Evolutionary conservation across 805 yeast species (phyloP).

Genomic region (Wickerhamomyces strasburgensis): DNA sequence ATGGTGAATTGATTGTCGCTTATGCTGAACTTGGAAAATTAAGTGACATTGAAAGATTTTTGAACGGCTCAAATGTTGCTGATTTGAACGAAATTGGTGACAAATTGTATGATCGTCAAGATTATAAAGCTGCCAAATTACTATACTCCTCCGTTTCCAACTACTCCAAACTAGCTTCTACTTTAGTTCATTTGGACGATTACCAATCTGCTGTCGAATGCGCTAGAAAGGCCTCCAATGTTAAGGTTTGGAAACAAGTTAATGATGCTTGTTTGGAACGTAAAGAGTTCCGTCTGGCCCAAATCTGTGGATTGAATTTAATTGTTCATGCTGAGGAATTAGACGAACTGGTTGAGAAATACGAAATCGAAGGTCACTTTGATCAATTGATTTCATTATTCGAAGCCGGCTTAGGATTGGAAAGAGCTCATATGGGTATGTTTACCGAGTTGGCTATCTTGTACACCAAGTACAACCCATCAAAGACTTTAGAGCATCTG

Average conservation of each 20-base stretch:
- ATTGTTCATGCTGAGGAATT: constrained; percentile 97
- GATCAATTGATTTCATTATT: constrained; percentile 86
- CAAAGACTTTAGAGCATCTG: constrained; percentile 91
- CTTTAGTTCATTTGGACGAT: constrained; percentile 85
- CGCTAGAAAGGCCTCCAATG: constrained; percentile 95
- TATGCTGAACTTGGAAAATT: constrained; percentile 76
- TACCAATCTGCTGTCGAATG: constrained; percentile 97
- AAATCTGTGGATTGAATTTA: constrained; percentile 95
- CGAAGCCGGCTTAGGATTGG: constrained; percentile 93
- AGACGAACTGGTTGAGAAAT: constrained; percentile 79
- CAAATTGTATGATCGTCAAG: constrained; percentile 69
- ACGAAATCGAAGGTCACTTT: constrained; percentile 88
- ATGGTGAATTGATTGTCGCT: constrained; percentile 84
- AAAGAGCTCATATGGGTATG: constrained; percentile 99
- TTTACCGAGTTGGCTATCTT: constrained; percentile 91
- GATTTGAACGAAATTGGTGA: constrained; percentile 91
- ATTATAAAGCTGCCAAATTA: constrained; percentile 90
- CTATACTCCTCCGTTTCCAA: constrained; percentile 83
- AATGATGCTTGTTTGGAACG: constrained; percentile 94
- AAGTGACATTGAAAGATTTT: constrained; percentile 77
- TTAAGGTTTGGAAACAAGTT: constrained; percentile 95
- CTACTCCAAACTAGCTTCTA: constrained; percentile 95
- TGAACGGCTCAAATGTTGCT: constrained; percentile 87
- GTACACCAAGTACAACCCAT: constrained; percentile 87
- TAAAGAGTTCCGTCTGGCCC: constrained; percentile 93